Conservation (phyloP, 2,329 filamentous ascomycete species). For the Hypoxylon sp. region DNA sequence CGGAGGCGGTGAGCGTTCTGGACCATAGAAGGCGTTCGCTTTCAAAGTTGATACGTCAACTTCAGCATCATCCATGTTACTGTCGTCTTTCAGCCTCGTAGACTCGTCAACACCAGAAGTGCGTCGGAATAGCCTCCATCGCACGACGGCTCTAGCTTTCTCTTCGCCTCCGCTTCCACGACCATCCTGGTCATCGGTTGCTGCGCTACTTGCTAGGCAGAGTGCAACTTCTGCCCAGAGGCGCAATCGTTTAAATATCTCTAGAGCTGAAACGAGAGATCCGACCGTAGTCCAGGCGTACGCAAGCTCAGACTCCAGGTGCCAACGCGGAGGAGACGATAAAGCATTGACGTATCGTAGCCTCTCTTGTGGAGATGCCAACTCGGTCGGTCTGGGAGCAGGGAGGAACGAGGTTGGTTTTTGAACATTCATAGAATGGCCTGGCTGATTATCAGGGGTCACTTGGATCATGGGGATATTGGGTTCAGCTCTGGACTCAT, state of each 20-base stretch:
- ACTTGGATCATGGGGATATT: constrained; percentile 64
- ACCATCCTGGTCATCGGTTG: constrained; percentile 70
- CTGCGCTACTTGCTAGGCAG: constrained; percentile 78
- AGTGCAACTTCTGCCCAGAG: constrained; percentile 97
- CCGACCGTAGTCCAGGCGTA: constrained; percentile 93
- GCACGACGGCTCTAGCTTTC: constrained; percentile 82
- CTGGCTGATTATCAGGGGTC: constrained; percentile 54
- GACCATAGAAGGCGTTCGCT: constrained; percentile 68
- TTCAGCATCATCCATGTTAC: constrained; percentile 67
- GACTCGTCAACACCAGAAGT: constrained; percentile 57
- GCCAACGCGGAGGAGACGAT: constrained; percentile 89
- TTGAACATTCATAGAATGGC: constrained; percentile 43
- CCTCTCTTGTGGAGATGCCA: constrained; percentile 81
- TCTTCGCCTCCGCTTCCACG: constrained; percentile 76
- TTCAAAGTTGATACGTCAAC: constrained; percentile 71
- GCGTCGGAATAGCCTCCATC: constrained; percentile 82
- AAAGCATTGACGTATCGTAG: constrained; percentile 88
- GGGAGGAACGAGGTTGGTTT: constrained; percentile 86
- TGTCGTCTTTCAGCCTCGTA: constrained; percentile 52
- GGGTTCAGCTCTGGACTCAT: constrained; percentile 43
- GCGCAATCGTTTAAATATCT: constrained; percentile 93
- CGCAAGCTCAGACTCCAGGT: constrained; percentile 92
- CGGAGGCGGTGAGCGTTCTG: constrained; percentile 78
- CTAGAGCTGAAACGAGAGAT: constrained; percentile 88
- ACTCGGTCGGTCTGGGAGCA: constrained; percentile 79